Conservation (phyloP, 192 early-diverging fungal genomes). For the Coemansia sp. region DNA sequence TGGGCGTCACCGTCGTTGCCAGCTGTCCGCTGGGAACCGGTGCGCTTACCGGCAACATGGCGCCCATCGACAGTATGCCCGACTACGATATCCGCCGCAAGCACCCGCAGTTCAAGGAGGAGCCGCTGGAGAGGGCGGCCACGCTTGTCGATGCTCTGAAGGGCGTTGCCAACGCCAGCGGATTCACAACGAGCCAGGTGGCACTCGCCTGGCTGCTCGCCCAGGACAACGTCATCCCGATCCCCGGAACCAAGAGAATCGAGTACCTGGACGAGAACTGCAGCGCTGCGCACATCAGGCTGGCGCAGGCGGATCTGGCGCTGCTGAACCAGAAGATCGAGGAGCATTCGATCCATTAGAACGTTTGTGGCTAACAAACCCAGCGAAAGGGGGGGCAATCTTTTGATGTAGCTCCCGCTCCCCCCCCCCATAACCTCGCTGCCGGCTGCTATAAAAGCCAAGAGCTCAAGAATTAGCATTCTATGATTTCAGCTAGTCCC, state of each 20-base stretch:
- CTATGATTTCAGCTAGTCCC: too few relatives aligned
- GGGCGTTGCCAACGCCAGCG: constrained; percentile 56
- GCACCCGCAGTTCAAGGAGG: constrained; percentile 61
- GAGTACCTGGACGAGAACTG: constrained; percentile 51
- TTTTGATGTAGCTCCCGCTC: too few relatives aligned
- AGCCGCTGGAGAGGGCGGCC: constrained; percentile 60
- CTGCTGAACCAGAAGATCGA: neutral
- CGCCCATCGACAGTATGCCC: constrained; percentile 56
- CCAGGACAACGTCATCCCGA: constrained; percentile 57
- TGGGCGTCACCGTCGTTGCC: constrained; percentile 73
- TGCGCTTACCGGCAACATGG: constrained; percentile 64
- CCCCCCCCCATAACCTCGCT: too few relatives aligned
- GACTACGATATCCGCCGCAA: constrained; percentile 56
- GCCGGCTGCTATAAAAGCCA: too few relatives aligned
- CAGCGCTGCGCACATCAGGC: constrained; percentile 29
- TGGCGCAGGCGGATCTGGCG: constrained; percentile 28
- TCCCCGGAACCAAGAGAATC: constrained; percentile 61
- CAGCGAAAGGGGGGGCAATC: too few relatives aligned
- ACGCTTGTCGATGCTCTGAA: constrained; percentile 60
- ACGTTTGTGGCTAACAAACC: too few relatives aligned
- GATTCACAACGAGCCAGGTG: constrained; percentile 57
- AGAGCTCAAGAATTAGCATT: too few relatives aligned
- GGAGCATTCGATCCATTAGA: neutral
- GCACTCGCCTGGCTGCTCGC: constrained; percentile 66
- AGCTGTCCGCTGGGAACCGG: constrained; percentile 73